Evolutionary conservation across 164 flowering plant species (phyloP), one percentile per base, ranked within the genome.

Genomic region (Tetracentron sinense): DNA sequence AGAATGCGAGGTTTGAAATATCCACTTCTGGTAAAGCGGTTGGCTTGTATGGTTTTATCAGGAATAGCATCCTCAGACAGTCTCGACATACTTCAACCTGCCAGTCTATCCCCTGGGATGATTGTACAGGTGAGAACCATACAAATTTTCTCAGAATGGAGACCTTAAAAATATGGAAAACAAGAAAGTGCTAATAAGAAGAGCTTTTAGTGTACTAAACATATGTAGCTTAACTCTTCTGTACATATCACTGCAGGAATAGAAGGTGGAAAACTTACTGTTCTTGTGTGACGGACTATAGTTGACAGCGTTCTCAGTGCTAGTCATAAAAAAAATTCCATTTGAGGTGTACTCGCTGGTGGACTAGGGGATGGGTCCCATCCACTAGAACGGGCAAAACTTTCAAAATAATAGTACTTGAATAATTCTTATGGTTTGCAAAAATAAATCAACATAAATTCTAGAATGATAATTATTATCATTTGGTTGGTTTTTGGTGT

Each of bases 31-130:
- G 96, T 87, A 2, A 93, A 86, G 78, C 81, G 98, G 49, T 75
- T 93, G 69, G 96, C 98, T 67, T 90, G 97, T 75, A 86, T 85
- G 92, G 84, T 86, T 62, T 73, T 85, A 71, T 78, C 98, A 27
- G 94, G 96, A 71, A 77, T 56, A 50, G 80, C 82, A 56, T 59
- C 88, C 35, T 56, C 80, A 47, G 86, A 82, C 59, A 62, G 74
- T 70, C 78, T 90, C 64, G 83, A 87, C 70, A 81, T 93, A 71
- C 94, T 93, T 73, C 98, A 93, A 70, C 97, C 90, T 53, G 85
- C 85, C 57, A 60, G 20, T 62, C 78, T 85, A 61, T 74, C 79
- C 29, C 65, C 83, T 58, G 75, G 78, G 59, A 82, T 83, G 84
- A 73, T 81, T 70, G 59, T 48, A 42, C 68, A 74, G 88, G 94